These are phyloP conservation scores for Saccharomycopsis amapae DNA, from an alignment of 805 yeast species.

Conservation along the genomic window DNA sequence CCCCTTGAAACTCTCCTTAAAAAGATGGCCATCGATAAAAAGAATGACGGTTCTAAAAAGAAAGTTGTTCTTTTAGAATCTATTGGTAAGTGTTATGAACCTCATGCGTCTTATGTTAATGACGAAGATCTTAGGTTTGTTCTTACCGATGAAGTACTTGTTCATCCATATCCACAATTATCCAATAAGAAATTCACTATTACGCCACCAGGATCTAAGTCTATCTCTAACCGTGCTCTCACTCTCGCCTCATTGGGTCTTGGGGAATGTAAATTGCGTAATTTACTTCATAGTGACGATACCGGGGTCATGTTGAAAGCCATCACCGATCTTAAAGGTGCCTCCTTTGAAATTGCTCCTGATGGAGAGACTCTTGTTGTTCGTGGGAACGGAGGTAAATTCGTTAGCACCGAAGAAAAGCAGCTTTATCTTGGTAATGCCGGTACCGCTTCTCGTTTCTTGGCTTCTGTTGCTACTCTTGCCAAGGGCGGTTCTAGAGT, in stretches of 20 bases:
- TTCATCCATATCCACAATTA: slow-evolving; percentile 43
- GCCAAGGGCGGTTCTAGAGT: slow-evolving; percentile 51
- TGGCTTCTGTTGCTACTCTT: slow-evolving; percentile 87
- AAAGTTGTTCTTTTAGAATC: slow-evolving; percentile 75
- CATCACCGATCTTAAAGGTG: slow-evolving; percentile 70
- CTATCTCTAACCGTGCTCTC: slow-evolving; percentile 92
- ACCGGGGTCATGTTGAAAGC: slow-evolving; percentile 93
- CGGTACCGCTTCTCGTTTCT: slow-evolving; percentile 94
- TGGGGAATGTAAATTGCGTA: slow-evolving; percentile 77
- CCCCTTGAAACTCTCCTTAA: slow-evolving; percentile 69
- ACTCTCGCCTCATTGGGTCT: slow-evolving; percentile 86
- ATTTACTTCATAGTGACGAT: slow-evolving; percentile 91
- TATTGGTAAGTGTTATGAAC: slow-evolving; percentile 86
- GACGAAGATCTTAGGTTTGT: slow-evolving; percentile 78
- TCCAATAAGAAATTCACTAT: slow-evolving; percentile 38
- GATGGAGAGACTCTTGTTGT: slow-evolving; percentile 85
- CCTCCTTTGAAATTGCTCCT: slow-evolving; percentile 40
- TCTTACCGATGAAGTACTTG: slow-evolving; percentile 72
- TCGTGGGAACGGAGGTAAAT: slow-evolving; percentile 75
- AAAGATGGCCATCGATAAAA: slow-evolving; percentile 94
- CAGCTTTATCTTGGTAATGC: slow-evolving; percentile 91
- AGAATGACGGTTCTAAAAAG: slow-evolving; percentile 88
- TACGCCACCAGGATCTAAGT: slow-evolving; percentile 94
- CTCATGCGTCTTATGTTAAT: slow-evolving; percentile 74
- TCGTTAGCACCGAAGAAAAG: slow-evolving; percentile 52